Evolutionary conservation across 2,329 filamentous ascomycete genomes (phyloP).

Genomic region (Sarocladium oryzae): DNA sequence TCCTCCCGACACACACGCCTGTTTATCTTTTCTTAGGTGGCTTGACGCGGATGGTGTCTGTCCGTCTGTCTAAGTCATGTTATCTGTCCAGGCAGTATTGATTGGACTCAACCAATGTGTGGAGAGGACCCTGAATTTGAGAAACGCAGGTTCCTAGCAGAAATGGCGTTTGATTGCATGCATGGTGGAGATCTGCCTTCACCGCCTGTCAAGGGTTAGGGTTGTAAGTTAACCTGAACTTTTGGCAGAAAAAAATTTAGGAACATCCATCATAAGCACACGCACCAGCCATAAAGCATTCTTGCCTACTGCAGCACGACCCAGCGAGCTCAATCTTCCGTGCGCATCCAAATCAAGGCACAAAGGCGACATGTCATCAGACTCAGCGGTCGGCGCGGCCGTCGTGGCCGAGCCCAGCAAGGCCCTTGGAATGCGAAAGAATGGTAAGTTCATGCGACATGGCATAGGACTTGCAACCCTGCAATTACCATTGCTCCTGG

Average conservation of each 20-base stretch:
- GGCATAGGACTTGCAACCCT: neutral
- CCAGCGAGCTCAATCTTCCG: conserved; percentile 1
- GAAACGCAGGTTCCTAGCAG: neutral
- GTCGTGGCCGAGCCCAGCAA: conserved; percentile 30
- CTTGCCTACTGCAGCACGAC: neutral
- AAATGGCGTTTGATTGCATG: conserved; percentile 9
- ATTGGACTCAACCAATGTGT: neutral
- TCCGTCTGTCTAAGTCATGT: neutral
- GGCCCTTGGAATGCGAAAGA: conserved; percentile 67
- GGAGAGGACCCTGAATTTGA: conserved; percentile 8
- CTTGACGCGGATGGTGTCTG: neutral
- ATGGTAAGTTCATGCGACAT: conserved; percentile 51
- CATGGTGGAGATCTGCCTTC: conserved; percentile 7
- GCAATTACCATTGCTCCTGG: neutral
- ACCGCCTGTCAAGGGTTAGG: conserved; percentile 8
- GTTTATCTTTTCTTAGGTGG: neutral
- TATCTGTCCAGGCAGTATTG: neutral
- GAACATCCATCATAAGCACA: neutral
- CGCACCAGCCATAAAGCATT: neutral
- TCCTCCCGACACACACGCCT: too few species aligned
- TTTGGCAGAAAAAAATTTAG: conserved; percentile 6
- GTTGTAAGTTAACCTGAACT: too few species aligned
- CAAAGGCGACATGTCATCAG: conserved; percentile 34
- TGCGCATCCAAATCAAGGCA: neutral
- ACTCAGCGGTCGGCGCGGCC: conserved; percentile 25